Percentiles rank a stretch among this genome's conserved stretches.
phyloP scores from a whole-genome alignment of 805 yeast species.

The Dipodascus geniculatus region DNA sequence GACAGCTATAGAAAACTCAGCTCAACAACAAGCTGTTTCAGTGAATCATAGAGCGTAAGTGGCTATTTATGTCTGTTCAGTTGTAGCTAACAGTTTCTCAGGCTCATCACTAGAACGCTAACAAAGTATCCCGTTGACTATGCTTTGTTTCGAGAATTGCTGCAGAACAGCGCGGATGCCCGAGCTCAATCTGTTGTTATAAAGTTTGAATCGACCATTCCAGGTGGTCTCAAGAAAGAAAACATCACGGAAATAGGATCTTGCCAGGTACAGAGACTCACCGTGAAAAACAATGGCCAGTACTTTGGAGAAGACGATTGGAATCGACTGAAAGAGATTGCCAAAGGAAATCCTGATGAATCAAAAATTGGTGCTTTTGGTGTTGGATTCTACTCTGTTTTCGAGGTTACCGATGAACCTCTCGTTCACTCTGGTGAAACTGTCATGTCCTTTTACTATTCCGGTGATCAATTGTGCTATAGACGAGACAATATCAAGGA shows the following conservation, averaged over 20 bases:
- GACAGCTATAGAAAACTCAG: conserved; percentile 7
- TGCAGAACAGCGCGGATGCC: conserved; percentile 33
- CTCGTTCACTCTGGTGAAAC: conserved; percentile 37
- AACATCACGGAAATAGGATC: conserved; percentile 12
- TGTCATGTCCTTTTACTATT: conserved; percentile 27
- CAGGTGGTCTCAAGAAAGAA: conserved; percentile 8
- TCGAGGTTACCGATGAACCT: conserved; percentile 76
- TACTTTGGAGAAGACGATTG: conserved; percentile 28
- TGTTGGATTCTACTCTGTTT: conserved; percentile 54
- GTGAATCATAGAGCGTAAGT: conserved; percentile 30
- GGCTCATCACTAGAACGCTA: conserved; percentile 29
- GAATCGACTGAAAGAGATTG: conserved; percentile 29
- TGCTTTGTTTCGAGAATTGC: conserved; percentile 29
- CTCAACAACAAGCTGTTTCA: conserved; percentile 23
- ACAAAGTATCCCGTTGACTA: conserved; percentile 33
- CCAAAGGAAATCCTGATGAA: conserved; percentile 33
- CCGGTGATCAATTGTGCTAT: conserved; percentile 28
- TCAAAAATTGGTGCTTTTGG: conserved; percentile 33
- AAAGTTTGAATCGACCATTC: conserved; percentile 15
- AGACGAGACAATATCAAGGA: conserved; percentile 12
- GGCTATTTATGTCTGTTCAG: background rate
- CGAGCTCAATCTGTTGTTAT: conserved; percentile 25
- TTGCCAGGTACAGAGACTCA: conserved; percentile 18
- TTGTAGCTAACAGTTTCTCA: conserved; percentile 1
- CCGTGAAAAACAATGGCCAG: conserved; percentile 27